These are phyloP conservation scores for Boletus patriciae DNA, from an alignment of 768 basidiomycete species.

Conservation along the genomic window DNA sequence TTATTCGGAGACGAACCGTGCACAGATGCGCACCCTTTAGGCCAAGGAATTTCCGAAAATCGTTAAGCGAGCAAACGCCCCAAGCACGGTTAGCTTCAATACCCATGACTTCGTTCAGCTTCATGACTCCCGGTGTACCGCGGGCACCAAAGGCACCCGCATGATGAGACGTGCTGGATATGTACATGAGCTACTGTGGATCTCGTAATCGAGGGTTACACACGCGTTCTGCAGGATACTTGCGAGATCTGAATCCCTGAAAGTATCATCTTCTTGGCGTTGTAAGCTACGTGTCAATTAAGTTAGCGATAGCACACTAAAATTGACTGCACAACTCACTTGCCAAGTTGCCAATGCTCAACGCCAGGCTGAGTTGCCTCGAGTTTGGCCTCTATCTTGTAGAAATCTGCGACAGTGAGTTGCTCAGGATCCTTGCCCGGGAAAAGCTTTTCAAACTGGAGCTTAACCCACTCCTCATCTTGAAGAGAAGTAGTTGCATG, in stretches of 20 bases:
- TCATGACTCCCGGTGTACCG: slow-evolving; percentile 73
- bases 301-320: background rate
- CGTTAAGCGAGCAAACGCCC: slow-evolving; percentile 84
- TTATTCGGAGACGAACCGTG: background rate
- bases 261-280: slow-evolving; percentile 56
- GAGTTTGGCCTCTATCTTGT: slow-evolving; percentile 40
- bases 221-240: slow-evolving; percentile 66
- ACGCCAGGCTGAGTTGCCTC: slow-evolving; percentile 45
- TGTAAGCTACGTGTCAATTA: slow-evolving; percentile 43
- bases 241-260: slow-evolving; percentile 73
- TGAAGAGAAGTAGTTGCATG: slow-evolving; percentile 74
- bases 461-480: slow-evolving; percentile 69
- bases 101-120: slow-evolving; percentile 80
- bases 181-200: background rate
- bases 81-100: slow-evolving; percentile 74
- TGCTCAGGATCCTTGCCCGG: slow-evolving; percentile 50
- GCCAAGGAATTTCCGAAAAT: slow-evolving; percentile 81
- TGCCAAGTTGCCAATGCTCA: slow-evolving; percentile 66
- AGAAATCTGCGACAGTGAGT: slow-evolving; percentile 52
- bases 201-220: slow-evolving; percentile 24
- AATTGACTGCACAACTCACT: slow-evolving; percentile 36
- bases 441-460: slow-evolving; percentile 54
- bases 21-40: slow-evolving; percentile 55
- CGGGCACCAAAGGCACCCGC: slow-evolving; percentile 76
- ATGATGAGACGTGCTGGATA: slow-evolving; percentile 61